Conservation (phyloP, 495 filamentous ascomycete species). For the Annulohypoxylon stygium region DNA sequence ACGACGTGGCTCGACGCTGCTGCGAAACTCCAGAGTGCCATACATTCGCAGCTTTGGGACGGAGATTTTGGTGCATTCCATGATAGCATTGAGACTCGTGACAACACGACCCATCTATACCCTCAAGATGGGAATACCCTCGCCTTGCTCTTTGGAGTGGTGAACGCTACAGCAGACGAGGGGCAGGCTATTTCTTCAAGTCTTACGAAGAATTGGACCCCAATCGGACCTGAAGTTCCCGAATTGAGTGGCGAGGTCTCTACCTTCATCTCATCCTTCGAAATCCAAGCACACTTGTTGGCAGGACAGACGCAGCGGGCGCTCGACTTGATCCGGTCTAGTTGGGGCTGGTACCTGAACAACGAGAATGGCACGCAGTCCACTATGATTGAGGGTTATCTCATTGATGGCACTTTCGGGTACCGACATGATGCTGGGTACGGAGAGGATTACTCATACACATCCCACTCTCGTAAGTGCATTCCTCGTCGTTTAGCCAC, state of each 20-base stretch:
- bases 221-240: constrained; percentile 69
- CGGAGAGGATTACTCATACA: constrained; percentile 63
- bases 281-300: constrained; percentile 72
- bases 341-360: constrained; percentile 74
- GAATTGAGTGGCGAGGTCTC: constrained; percentile 72
- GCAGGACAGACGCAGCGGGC: constrained; percentile 65
- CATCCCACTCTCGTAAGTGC: constrained; percentile 64
- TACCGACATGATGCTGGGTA: constrained; percentile 69
- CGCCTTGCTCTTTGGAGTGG: constrained; percentile 58
- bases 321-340: constrained; percentile 69
- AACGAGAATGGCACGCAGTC: constrained; percentile 72
- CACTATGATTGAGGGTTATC: constrained; percentile 74
- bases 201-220: constrained; percentile 67
- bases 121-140: constrained; percentile 69
- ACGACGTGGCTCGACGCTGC: constrained; percentile 60
- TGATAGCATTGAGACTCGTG: constrained; percentile 61
- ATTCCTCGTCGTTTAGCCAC: constrained; percentile 11
- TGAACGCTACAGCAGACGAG: constrained; percentile 43
- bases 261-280: constrained; percentile 74
- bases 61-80: constrained; percentile 66
- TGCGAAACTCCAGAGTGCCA: constrained; percentile 54
- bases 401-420: constrained; percentile 67
- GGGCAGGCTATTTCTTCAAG: constrained; percentile 59
- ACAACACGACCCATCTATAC: constrained; percentile 51
- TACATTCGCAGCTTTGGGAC: constrained; percentile 66